These are phyloP conservation scores for Cubamyces sp. DNA, from an alignment of 768 basidiomycete species.

Conservation along the genomic window DNA sequence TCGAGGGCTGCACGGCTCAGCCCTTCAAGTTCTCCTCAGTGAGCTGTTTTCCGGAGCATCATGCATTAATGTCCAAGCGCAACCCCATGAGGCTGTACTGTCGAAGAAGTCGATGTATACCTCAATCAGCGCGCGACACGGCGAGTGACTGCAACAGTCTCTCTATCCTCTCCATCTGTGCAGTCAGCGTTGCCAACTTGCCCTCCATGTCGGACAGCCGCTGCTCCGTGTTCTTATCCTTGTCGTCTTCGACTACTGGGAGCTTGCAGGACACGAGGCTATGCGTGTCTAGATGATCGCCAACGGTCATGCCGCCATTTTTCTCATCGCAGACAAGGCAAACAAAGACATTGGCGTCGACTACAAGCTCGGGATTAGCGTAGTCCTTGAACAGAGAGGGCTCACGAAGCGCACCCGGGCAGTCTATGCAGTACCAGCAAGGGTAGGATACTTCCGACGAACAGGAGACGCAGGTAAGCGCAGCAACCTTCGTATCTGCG, in stretches of 20 bases:
- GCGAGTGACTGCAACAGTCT: slow-evolving; percentile 10
- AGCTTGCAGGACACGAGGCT: slow-evolving; percentile 15
- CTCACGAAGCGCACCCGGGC: neutral
- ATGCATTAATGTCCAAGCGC: no score
- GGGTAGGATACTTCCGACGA: neutral
- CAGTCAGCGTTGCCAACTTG: slow-evolving; percentile 2
- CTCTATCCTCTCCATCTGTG: slow-evolving; percentile 19
- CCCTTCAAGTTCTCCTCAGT: no score
- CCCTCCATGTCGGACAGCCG: slow-evolving; percentile 16
- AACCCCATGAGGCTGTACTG: no score
- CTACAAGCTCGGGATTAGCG: neutral
- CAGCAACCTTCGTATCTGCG: neutral
- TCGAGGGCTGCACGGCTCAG: no score
- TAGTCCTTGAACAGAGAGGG: no score
- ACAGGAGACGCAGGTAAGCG: slow-evolving; percentile 16
- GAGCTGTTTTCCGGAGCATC: no score
- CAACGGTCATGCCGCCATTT: slow-evolving; percentile 3
- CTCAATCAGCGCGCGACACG: neutral
- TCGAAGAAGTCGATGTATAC: no score
- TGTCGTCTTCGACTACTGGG: neutral
- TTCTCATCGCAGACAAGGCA: slow-evolving; percentile 15
- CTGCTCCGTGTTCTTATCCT: slow-evolving; percentile 1
- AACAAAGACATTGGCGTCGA: slow-evolving; percentile 12
- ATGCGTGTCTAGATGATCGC: slow-evolving; percentile 9
- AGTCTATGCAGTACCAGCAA: slow-evolving; percentile 22